Conservation (phyloP, 345 rosid genomes). For the Arabidopsis thaliana region DNA sequence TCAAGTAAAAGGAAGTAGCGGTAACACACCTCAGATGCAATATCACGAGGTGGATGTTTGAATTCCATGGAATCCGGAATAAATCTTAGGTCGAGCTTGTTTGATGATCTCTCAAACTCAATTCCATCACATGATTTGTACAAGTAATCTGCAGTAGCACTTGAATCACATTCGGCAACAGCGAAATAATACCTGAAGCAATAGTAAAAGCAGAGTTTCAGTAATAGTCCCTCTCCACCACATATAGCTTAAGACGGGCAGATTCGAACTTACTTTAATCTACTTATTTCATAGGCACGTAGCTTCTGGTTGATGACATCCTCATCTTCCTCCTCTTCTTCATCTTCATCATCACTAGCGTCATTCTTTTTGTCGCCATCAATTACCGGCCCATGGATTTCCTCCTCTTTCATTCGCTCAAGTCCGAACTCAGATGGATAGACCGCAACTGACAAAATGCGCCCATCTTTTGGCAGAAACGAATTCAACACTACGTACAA, state of each 20-base stretch:
- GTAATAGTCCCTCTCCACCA: not conserved
- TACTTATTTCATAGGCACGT: slow-evolving; percentile 80
- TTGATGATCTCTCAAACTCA: slow-evolving; percentile 91
- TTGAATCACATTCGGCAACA: slow-evolving; percentile 86
- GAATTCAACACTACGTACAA: slow-evolving; percentile 77
- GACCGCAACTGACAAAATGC: slow-evolving; percentile 68
- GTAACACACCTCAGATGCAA: slow-evolving; percentile 74
- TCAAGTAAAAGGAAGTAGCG: not conserved
- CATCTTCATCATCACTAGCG: slow-evolving; percentile 50
- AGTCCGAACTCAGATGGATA: slow-evolving; percentile 96
- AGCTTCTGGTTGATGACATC: slow-evolving; percentile 59
- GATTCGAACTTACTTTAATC: slow-evolving; percentile 62
- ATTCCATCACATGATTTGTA: slow-evolving; percentile 83
- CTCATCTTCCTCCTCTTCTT: slow-evolving; percentile 49
- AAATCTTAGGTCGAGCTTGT: slow-evolving; percentile 91
- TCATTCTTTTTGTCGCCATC: slow-evolving; percentile 54
- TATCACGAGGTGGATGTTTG: slow-evolving; percentile 86
- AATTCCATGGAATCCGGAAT: slow-evolving; percentile 93
- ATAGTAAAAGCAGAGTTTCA: not conserved
- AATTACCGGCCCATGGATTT: slow-evolving; percentile 84
- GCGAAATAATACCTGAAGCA: slow-evolving; percentile 75
- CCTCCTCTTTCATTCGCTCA: slow-evolving; percentile 92
- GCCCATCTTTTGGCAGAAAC: slow-evolving; percentile 84
- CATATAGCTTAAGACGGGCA: not conserved
- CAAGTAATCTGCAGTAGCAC: slow-evolving; percentile 81